Evolutionary conservation across 2,329 filamentous ascomycete genomes (phyloP), one percentile per base, ranked within the genome.

Genomic region (Xylariomycetidae sp.): DNA sequence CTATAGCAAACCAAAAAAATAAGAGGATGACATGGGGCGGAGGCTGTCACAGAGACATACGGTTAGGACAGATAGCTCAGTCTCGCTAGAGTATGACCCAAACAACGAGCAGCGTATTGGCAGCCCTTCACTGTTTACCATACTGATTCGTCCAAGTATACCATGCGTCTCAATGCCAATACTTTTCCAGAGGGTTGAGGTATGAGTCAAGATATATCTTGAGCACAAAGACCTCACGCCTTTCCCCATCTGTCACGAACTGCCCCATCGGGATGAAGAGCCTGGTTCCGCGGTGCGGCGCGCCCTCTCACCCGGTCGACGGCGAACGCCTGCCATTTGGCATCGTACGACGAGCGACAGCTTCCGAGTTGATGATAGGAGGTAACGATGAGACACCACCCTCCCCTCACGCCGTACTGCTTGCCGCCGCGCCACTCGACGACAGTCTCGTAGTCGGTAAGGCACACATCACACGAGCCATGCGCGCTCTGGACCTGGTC

Each of bases 271-370:
- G 30, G 30, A 16, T 32, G 30, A 6, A 14, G 6, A 6, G 30
- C 17, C 18, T 30, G 16, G 16, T 25, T 16, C 14, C 30, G 30
- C 20, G 4, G 7, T 6, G 10, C 5, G 4, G 30, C 30, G 19
- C 30, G 30, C 6, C 19, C 11, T 14, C 20, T 10, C 20, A 16
- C 11, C 13, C 30, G 6, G n/a, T 32, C 30, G 16, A 32, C 30
- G 13, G 30, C 30, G 16, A 32, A 32, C 10, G 20, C 23, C 30
- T 32, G 30, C 30, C 30, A 32, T 9, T 16, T 32, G 6, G 30
- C 19, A 13, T 32, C 30, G 20, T 32, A 32, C 6, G 30, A 16
- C n/a, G 30, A 32, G 30, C 30, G 30, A 18, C 30, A 32, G 20
- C 20, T 18, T 10, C 30, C 30, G 8, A 32, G 20, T 22, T 32